phyloP scores from a whole-genome alignment of 129 eudicot species.

The Flaveria bidentis region DNA sequence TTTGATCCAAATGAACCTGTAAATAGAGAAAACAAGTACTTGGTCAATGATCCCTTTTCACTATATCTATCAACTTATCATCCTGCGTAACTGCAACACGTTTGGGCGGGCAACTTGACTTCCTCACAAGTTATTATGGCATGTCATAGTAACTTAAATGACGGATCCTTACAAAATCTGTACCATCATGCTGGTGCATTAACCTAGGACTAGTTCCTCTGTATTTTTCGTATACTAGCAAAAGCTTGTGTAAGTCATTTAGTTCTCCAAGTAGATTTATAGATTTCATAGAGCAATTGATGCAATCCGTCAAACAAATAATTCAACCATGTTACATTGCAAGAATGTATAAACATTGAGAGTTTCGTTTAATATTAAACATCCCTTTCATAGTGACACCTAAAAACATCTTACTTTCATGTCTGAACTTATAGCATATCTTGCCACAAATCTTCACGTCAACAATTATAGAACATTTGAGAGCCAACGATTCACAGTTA shows the following conservation, averaged over 20 bases:
- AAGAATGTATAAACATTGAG: not conserved
- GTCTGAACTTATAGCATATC: no score
- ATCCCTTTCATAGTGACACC: conserved; percentile 13
- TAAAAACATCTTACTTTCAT: not conserved
- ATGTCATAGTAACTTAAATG: not conserved
- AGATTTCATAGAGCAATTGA: not conserved
- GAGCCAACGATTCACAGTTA: conserved; percentile 14
- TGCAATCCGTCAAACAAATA: not conserved
- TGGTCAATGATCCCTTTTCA: not conserved
- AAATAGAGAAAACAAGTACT: conserved; percentile 12
- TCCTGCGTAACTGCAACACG: not conserved
- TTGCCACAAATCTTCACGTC: not conserved
- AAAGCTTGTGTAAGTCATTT: not conserved
- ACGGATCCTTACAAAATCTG: not conserved
- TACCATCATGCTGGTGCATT: not conserved
- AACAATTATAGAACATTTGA: not conserved
- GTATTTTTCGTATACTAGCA: not conserved
- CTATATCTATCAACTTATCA: not conserved
- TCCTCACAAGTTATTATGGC: not conserved
- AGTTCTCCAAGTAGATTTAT: conserved; percentile 3
- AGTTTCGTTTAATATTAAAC: not conserved
- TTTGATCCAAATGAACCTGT: conserved; percentile 71
- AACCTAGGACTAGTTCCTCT: not conserved
- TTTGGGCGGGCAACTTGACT: not conserved
- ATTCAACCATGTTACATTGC: conserved; percentile 1